Base-by-base conservation (phyloP, 139 green algal species). In the Prasinococcaceae sp. region DNA sequence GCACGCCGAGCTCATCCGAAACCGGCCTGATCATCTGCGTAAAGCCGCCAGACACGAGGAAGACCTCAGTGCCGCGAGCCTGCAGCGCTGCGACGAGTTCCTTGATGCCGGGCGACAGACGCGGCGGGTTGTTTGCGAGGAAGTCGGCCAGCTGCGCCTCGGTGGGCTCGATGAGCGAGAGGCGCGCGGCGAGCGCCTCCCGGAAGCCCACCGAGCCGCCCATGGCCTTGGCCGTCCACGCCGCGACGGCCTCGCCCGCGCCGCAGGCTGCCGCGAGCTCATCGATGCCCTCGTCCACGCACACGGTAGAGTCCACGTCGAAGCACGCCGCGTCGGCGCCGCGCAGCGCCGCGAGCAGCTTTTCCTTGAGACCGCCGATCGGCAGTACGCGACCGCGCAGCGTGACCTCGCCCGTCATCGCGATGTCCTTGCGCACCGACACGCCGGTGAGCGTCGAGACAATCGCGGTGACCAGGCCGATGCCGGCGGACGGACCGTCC, bases 221-320 rank as follows among this genome's bases (percentile, higher is more conserved):
- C 90, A 98, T 98, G 23, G 90, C 90, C 63, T 77, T 86, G 68
- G 66, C 22, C 73, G 70, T 97, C 29, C 92, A 61, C 0, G 62
- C 82, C 2, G 86, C 86, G 3, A 98, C 87, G 30, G 80, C 58
- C 30, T 93, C 81, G 8, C 86, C 89, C 1, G 83, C 72, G 2
- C 90, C 90, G 4, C 94, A 58, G 58, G 82, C 95, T 0, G 71
- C 83, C 6, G 90, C 90, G 2, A 98, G 67, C 58, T 95, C 90
- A 51, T 98, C 89, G 29, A 98, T 95, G 19, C 81, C 92, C 55
- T 98, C 90, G 52, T 97, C 88, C 6, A 77, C 54, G 61, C 57
- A 93, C 76, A 98, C 84, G 0, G 90, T 98, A 71, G 72, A 87
- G 68, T 98, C 90, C 1, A 98, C 90, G 55, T 98, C 90, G 56